Evolutionary conservation across 352 stramenopile species (phyloP), one percentile per base, ranked within the genome.

Genomic region (Peronospora belbahrii): DNA sequence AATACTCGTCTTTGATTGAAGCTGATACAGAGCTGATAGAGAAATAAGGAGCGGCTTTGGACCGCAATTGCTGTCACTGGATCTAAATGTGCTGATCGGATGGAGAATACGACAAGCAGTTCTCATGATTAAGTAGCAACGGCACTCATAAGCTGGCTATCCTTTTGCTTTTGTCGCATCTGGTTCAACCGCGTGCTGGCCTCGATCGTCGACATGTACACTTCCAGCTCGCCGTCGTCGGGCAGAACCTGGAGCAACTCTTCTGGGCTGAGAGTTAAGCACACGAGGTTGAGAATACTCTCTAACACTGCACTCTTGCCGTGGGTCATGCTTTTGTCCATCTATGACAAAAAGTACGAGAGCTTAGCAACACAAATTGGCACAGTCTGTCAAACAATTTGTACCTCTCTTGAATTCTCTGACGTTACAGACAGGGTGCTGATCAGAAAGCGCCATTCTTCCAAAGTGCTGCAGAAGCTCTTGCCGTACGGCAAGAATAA

Each of bases 151-250:
- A n/a, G 24, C 11, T 52, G 53, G 40, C 42, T 38, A 34, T 56
- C 15, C 25, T 46, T 58, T 13, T 62, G 56, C 28, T 65, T 65
- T 44, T 74, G 52, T 7, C 64, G 60, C 4, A 56, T 48, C 13
- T 74, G 56, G 17, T 83, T 59, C 20, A 86, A 51, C 0, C 65
- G 69, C 34, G 83, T 63, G 36, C 70, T 85, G 32, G 65, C 57
- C 61, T 88, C 75, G 38, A 90, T 70, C 2, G 73, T 85, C 40
- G 73, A 70, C 54, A 90, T 84, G 52, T 86, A 90, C 20, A 86
- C 48, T 19, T 67, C 64, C 13, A 88, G 53, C 40, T 90, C 78
- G 6, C 74, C 77, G 28, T 89, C 76, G 45, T 90, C 81, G 8
- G 81, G 81, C 19, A 93, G 53, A 24, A 93, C 72, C 30, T 87